Conservation (phyloP, 2,329 filamentous ascomycete species). For the Chaetomium olivaceum region DNA sequence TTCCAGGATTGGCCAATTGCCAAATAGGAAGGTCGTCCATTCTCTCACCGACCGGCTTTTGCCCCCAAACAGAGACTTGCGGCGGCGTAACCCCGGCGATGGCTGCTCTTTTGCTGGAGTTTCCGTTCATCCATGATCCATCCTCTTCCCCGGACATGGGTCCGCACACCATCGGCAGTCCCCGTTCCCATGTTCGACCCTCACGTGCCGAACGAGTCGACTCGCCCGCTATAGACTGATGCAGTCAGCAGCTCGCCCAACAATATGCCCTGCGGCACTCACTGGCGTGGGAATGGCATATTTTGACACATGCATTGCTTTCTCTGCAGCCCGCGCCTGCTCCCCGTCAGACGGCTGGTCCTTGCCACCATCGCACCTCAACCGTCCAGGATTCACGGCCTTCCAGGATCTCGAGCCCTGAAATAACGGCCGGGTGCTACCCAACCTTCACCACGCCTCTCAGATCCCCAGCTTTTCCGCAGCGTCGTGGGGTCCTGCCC, state of each 20-base stretch:
- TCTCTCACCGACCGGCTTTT: background rate
- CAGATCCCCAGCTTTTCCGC: conserved; percentile 11
- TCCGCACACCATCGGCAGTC: background rate
- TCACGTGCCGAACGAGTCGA: conserved; percentile 6
- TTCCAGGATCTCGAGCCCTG: background rate
- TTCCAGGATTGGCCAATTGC: background rate
- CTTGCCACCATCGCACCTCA: background rate
- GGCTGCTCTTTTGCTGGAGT: background rate
- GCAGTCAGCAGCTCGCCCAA: background rate
- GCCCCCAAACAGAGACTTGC: background rate
- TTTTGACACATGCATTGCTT: background rate
- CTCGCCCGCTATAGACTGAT: background rate
- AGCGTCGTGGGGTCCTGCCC: conserved; percentile 5
- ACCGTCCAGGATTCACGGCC: background rate
- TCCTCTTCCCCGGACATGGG: conserved; percentile 18
- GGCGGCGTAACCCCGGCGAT: conserved; percentile 10
- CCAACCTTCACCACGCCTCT: background rate
- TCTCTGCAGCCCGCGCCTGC: background rate
- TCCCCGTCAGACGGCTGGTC: background rate
- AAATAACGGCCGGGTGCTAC: conserved; percentile 1
- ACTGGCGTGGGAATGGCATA: background rate
- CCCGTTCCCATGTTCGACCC: background rate
- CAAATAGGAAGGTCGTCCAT: conserved; percentile 12
- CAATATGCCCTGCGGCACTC: background rate
- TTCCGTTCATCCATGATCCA: background rate